Percentiles rank a stretch among this genome's conserved stretches.
phyloP scores from a whole-genome alignment of 2,329 filamentous ascomycete genomes.

The Ophidiomyces ophidiicola region DNA sequence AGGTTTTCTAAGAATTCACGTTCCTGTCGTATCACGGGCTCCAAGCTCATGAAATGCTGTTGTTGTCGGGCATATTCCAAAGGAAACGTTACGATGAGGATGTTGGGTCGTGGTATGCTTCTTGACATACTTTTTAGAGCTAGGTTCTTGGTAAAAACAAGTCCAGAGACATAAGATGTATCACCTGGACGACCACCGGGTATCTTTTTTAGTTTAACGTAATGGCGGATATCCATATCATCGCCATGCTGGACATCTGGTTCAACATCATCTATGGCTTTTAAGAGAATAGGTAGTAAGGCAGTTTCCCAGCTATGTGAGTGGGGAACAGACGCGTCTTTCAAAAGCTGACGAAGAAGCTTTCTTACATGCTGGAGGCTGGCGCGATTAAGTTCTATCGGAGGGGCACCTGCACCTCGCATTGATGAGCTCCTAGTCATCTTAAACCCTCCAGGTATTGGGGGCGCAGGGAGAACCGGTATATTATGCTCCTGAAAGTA shows the following conservation, averaged over 20 bases:
- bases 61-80: conserved; percentile 92
- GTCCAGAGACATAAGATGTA: conserved; percentile 89
- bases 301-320: conserved; percentile 76
- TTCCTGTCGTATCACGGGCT: conserved; percentile 93
- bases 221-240: conserved; percentile 93
- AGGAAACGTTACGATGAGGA: conserved; percentile 85
- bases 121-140: conserved; percentile 93
- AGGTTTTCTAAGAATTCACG: conserved; percentile 85
- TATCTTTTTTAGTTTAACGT: conserved; percentile 94
- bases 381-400: conserved; percentile 73
- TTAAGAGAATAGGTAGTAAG: conserved; percentile 75
- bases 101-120: conserved; percentile 68
- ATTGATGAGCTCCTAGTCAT: conserved; percentile 73
- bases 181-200: conserved; percentile 80
- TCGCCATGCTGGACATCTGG: conserved; percentile 83
- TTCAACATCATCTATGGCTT: conserved; percentile 86
- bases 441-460: conserved; percentile 34
- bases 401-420: conserved; percentile 58
- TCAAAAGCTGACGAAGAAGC: conserved; percentile 69
- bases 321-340: conserved; percentile 62
- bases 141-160: conserved; percentile 95
- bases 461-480: conserved; percentile 37
- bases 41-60: conserved; percentile 93
- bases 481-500: conserved; percentile 24
- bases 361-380: conserved; percentile 81